These are phyloP conservation scores for Leccinum huronense DNA, from an alignment of 1,284 basidiomycete species.

Conservation along the genomic window DNA sequence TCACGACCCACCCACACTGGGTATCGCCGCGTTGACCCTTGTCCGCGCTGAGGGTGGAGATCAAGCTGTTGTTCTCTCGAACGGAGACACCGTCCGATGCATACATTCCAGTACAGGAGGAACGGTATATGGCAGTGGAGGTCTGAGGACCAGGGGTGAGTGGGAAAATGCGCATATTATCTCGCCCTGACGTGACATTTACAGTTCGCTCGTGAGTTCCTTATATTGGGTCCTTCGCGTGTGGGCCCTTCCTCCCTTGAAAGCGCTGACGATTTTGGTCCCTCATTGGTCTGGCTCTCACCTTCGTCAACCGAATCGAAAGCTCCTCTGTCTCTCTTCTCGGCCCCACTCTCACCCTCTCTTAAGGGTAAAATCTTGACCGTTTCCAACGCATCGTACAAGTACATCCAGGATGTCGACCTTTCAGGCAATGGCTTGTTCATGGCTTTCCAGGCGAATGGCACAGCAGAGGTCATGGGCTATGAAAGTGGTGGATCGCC, in stretches of 20 bases:
- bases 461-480: slow-evolving; percentile 53
- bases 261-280: slow-evolving; percentile 22
- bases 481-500: slow-evolving; percentile 41
- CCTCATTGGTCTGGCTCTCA: slow-evolving; percentile 68
- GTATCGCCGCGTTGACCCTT: slow-evolving; percentile 38
- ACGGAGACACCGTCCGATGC: slow-evolving; percentile 55
- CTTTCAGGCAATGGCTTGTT: slow-evolving; percentile 48
- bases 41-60: slow-evolving; percentile 5
- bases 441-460: slow-evolving; percentile 54
- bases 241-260: slow-evolving; percentile 33
- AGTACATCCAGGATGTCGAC: slow-evolving; percentile 55
- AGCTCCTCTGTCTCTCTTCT: slow-evolving; percentile 42
- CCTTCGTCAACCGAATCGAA: slow-evolving; percentile 26
- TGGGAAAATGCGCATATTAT: slow-evolving; percentile 2
- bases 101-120: slow-evolving; percentile 50
- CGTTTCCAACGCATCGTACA: slow-evolving; percentile 45
- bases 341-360: slow-evolving; percentile 53
- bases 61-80: slow-evolving; percentile 45
- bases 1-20: slow-evolving; percentile 51
- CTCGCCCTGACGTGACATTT: neutral
- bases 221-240: slow-evolving; percentile 42
- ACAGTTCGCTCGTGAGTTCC: slow-evolving; percentile 52
- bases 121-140: slow-evolving; percentile 62
- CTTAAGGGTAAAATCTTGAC: slow-evolving; percentile 49
- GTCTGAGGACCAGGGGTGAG: slow-evolving; percentile 61